Conservation (phyloP, 2,329 filamentous ascomycete genomes). For the Fusarium sp. region DNA sequence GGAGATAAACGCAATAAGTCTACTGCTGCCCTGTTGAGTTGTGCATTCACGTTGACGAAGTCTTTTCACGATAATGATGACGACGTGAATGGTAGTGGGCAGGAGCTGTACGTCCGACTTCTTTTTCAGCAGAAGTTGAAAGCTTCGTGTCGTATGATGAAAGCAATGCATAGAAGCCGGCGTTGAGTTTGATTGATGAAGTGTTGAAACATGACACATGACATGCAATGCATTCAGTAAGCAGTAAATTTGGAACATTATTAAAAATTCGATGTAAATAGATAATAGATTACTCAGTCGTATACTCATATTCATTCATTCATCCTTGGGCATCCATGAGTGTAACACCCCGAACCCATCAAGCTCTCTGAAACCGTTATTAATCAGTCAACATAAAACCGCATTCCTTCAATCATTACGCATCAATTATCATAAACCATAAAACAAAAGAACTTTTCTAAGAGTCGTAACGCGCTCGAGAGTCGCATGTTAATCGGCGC, state of each 20-base stretch:
- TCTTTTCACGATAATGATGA: slow-evolving; percentile 2
- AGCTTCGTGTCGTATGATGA: slow-evolving; percentile 20
- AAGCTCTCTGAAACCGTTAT: neutral
- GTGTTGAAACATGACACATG: slow-evolving; percentile 7
- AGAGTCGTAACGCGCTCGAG: neutral
- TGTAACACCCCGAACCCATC: neutral
- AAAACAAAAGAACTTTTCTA: slow-evolving; percentile 9
- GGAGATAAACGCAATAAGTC: neutral
- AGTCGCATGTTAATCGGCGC: neutral
- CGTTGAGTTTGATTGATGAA: slow-evolving; percentile 35
- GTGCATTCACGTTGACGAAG: slow-evolving; percentile 1
- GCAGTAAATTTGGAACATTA: slow-evolving; percentile 3
- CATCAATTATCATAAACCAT: slow-evolving; percentile 40
- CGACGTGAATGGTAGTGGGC: slow-evolving; percentile 3
- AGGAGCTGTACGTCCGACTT: slow-evolving; percentile 2
- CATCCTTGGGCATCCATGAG: slow-evolving; percentile 6
- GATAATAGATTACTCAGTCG: slow-evolving; percentile 35
- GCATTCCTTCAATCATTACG: slow-evolving; percentile 28
- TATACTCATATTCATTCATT: slow-evolving; percentile 48
- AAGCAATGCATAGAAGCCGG: slow-evolving; percentile 32
- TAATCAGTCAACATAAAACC: slow-evolving; percentile 19
- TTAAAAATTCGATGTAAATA: slow-evolving; percentile 27
- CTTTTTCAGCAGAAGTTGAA: neutral
- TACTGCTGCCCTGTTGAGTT: neutral
- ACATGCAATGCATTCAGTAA: slow-evolving; percentile 10